Evolutionary conservation across 2,329 filamentous ascomycete genomes (phyloP).

Genomic region (Talaromyces sp.): DNA sequence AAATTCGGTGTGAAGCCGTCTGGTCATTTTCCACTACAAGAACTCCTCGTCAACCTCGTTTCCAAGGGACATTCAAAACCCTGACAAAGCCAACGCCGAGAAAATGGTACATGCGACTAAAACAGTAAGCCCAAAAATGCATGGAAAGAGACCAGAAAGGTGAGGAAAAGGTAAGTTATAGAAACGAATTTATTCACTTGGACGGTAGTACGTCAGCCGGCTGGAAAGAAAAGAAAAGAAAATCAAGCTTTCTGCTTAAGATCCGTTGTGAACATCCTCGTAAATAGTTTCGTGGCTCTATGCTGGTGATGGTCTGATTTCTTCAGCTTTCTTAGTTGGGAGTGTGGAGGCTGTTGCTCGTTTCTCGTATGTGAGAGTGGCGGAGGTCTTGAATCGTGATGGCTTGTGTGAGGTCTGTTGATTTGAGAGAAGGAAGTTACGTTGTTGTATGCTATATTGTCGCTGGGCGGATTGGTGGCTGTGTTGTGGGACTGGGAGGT

Average conservation of each 20-base stretch:
- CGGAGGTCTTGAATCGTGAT: not conserved
- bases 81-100: not conserved
- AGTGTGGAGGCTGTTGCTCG: not conserved
- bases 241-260: not conserved
- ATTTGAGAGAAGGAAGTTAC: not conserved
- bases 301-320: not conserved
- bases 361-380: not conserved
- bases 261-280: not conserved
- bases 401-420: not conserved
- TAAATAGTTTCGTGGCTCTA: constrained; percentile 1
- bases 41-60: not conserved
- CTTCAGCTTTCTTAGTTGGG: not conserved
- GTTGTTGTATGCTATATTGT: not conserved
- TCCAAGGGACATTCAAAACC: not conserved
- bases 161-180: not conserved
- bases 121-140: no score
- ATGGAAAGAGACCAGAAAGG: not conserved
- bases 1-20: not conserved
- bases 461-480: not conserved
- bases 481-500: not conserved
- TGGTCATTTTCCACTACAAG: not conserved
- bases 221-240: not conserved
- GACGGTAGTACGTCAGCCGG: not conserved
- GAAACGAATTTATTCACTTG: not conserved
- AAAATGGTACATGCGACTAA: not conserved